These are phyloP conservation scores for Paramyrothecium sp. DNA, from an alignment of 2,329 filamentous ascomycete species.

Conservation along the genomic window DNA sequence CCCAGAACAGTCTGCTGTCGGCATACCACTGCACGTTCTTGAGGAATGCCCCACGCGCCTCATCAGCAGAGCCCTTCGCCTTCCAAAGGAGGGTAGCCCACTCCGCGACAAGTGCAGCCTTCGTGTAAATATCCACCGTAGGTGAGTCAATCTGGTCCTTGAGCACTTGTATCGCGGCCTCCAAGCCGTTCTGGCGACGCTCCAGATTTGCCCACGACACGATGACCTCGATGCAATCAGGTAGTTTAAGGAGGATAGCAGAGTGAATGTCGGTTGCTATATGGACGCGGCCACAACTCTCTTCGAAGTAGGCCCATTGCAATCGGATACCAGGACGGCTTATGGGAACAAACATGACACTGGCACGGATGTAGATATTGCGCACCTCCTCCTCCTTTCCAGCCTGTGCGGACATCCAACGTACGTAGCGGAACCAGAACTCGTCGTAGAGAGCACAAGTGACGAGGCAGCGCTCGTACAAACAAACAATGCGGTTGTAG, in stretches of 20 bases:
- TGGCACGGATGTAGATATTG: constrained; percentile 86
- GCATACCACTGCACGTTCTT: constrained; percentile 82
- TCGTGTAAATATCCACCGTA: constrained; percentile 72
- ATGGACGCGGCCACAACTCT: constrained; percentile 73
- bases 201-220: constrained; percentile 84
- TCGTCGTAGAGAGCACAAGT: constrained; percentile 95
- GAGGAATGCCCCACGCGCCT: constrained; percentile 79
- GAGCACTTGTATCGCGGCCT: constrained; percentile 81
- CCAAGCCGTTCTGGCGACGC: constrained; percentile 78
- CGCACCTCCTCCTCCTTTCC: constrained; percentile 86
- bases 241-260: constrained; percentile 72
- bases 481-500: constrained; percentile 69
- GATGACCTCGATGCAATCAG: constrained; percentile 84
- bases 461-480: constrained; percentile 93
- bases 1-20: constrained; percentile 87
- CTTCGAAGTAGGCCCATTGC: constrained; percentile 93
- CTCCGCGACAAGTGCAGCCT: constrained; percentile 83
- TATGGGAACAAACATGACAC: constrained; percentile 82
- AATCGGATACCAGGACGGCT: constrained; percentile 80
- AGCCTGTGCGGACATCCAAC: constrained; percentile 84
- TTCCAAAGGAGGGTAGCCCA: constrained; percentile 89
- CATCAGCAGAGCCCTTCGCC: constrained; percentile 74
- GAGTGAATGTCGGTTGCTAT: constrained; percentile 83
- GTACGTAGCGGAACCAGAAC: constrained; percentile 95
- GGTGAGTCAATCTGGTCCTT: constrained; percentile 76